Percentiles rank a stretch among this genome's conserved stretches.
phyloP scores from a whole-genome alignment of 345 rosid species.

The Cardiospermum halicacabum region DNA sequence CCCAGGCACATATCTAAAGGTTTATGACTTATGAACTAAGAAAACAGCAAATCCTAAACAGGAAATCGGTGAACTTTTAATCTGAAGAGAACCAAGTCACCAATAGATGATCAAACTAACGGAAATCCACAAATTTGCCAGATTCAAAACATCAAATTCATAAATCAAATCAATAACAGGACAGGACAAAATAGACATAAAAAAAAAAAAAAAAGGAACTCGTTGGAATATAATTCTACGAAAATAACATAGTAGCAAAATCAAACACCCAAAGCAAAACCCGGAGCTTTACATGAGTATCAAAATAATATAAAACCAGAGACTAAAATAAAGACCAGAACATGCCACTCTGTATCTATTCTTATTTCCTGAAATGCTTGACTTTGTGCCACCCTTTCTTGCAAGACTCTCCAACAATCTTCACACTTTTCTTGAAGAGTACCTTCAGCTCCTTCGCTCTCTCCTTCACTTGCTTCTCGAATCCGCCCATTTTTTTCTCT shows the following conservation, averaged over 20 bases:
- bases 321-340: neutral
- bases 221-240: neutral
- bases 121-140: too few species aligned
- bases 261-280: neutral
- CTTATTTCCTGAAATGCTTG: conserved; percentile 45
- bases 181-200: too few species aligned
- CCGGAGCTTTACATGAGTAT: conserved; percentile 17
- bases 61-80: too few species aligned
- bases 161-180: too few species aligned
- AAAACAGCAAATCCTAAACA: too few species aligned
- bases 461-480: conserved; percentile 77
- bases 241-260: neutral
- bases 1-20: too few species aligned
- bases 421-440: conserved; percentile 63
- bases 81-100: too few species aligned
- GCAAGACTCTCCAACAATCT: conserved; percentile 67
- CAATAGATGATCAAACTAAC: too few species aligned
- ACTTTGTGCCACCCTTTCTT: conserved; percentile 92
- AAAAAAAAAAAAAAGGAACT: neutral
- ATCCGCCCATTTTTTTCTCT: conserved; percentile 46
- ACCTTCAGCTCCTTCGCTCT: conserved; percentile 63
- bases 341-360: conserved; percentile 24
- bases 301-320: conserved; percentile 5
- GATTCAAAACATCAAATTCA: too few species aligned
- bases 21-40: too few species aligned